Conservation (phyloP, 2,329 filamentous ascomycete species). For the Cladosporium sp. region DNA sequence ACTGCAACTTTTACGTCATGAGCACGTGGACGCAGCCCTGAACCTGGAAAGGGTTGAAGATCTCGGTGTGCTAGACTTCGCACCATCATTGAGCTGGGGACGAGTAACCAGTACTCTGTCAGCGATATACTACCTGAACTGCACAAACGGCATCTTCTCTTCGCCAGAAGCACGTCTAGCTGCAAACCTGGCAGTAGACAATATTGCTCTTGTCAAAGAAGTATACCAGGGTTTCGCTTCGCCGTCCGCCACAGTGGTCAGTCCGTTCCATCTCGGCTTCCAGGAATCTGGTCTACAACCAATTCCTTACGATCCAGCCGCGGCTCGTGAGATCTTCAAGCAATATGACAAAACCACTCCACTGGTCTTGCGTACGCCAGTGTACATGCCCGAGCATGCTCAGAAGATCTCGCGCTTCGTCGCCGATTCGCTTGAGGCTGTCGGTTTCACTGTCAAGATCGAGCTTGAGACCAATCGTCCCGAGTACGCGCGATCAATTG, state of each 20-base stretch:
- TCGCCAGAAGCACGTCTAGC: conserved; percentile 16
- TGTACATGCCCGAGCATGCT: conserved; percentile 23
- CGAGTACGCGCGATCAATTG: conserved; percentile 21
- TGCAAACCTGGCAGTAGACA: conserved; percentile 20
- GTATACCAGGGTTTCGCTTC: conserved; percentile 21
- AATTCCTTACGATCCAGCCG: conserved; percentile 18
- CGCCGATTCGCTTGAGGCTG: conserved; percentile 13
- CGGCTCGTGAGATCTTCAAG: conserved; percentile 13
- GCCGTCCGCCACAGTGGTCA: conserved; percentile 20
- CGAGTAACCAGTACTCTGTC: conserved; percentile 21
- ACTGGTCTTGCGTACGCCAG: conserved; percentile 14
- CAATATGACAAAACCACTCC: conserved; percentile 2
- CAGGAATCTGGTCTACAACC: conserved; percentile 11
- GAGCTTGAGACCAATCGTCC: conserved; percentile 21
- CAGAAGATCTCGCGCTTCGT: conserved; percentile 22
- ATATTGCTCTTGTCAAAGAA: conserved; percentile 9
- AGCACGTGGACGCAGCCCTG: conserved; percentile 19
- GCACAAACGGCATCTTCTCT: conserved; percentile 20
- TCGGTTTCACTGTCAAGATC: conserved; percentile 18
- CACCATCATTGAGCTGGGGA: conserved; percentile 18
- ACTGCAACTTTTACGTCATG: conserved; percentile 12
- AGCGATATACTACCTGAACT: conserved; percentile 22
- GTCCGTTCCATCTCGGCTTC: conserved; percentile 19
- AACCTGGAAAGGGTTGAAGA: conserved; percentile 21
- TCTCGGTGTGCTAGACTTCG: conserved; percentile 19